phyloP scores from a whole-genome alignment of 192 early-diverging fungal genomes.

The Coemansia sp. region DNA sequence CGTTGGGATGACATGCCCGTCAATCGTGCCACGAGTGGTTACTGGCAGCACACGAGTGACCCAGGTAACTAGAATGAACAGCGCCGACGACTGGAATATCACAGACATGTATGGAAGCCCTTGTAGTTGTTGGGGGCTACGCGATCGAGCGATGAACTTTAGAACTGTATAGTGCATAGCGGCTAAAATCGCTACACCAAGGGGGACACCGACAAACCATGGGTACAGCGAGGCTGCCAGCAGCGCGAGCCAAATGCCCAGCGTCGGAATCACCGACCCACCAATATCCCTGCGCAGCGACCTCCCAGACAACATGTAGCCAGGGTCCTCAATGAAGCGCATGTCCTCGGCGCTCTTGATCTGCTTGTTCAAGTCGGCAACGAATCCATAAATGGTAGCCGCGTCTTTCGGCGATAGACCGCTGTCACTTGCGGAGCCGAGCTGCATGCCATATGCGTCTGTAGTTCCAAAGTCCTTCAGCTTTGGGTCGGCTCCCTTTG shows the following conservation, averaged over 20 bases:
- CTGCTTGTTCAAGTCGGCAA: constrained; percentile 43
- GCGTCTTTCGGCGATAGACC: constrained; percentile 86
- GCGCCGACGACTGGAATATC: constrained; percentile 85
- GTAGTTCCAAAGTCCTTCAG: constrained; percentile 55
- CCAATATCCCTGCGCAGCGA: constrained; percentile 62
- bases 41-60: constrained; percentile 65
- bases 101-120: constrained; percentile 82
- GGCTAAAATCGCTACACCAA: constrained; percentile 59
- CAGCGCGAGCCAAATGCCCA: constrained; percentile 63
- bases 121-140: constrained; percentile 60
- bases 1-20: constrained; percentile 32
- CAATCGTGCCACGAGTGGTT: constrained; percentile 45
- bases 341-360: constrained; percentile 26
- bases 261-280: constrained; percentile 72
- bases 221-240: constrained; percentile 64
- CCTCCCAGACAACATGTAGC: constrained; percentile 21
- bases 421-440: background rate
- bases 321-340: constrained; percentile 22
- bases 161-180: constrained; percentile 64
- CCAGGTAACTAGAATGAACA: constrained; percentile 75
- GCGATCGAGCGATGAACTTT: constrained; percentile 60
- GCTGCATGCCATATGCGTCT: constrained; percentile 11
- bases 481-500: constrained; percentile 69
- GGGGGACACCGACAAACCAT: constrained; percentile 77
- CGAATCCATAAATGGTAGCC: constrained; percentile 68